Evolutionary conservation across 108 stramenopile genomes (phyloP), one percentile per base, ranked within the genome.

Genomic region (Cyclotella baltica): DNA sequence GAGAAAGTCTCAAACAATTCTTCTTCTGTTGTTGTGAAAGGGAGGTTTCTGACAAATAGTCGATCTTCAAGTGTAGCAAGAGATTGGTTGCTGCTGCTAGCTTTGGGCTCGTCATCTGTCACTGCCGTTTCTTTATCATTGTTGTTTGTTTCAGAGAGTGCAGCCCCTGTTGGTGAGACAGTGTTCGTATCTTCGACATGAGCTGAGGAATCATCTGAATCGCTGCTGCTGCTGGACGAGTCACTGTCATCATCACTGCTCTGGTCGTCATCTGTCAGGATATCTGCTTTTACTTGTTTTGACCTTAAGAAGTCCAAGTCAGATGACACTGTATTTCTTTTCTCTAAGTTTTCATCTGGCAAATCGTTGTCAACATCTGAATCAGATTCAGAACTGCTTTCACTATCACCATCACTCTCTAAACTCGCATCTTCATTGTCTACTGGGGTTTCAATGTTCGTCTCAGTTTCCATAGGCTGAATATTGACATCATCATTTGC

Each of bases 1-100:
- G 83, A 82, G 67, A 98, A 98, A 66, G 76, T 74, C 62, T 96
- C 88, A 56, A 77, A 62, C n/a, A 99, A 67, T 31, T 98, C 97
- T 37, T 98, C 98, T 70, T 98, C 97, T 6, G 96, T 96, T 36
- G 91, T 83, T 23, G 74, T 83, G 76, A 93, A 99, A 31, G 98
- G 95, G 18, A 99, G 80, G 75, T 99, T 99, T 30, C 97, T 75
- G 20, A 99, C 87, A 80, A 98, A 99, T 38, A 99, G 78, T 31
- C 98, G 87, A 67, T 83, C 83, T 38, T 67, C 22, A 3, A 85
- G 61, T 29, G 74, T 62, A 5, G 33, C 16, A 19, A 57, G 20
- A 29, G 57, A 31, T 36, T 34, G 20, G 38, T 25, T 43, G 30
- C 46, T 47, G 43, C 53, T 56, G 53, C 53, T 52, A n/a, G 62